Conservation (phyloP, 495 filamentous ascomycete species). For the Parathielavia hyrcaniae region DNA sequence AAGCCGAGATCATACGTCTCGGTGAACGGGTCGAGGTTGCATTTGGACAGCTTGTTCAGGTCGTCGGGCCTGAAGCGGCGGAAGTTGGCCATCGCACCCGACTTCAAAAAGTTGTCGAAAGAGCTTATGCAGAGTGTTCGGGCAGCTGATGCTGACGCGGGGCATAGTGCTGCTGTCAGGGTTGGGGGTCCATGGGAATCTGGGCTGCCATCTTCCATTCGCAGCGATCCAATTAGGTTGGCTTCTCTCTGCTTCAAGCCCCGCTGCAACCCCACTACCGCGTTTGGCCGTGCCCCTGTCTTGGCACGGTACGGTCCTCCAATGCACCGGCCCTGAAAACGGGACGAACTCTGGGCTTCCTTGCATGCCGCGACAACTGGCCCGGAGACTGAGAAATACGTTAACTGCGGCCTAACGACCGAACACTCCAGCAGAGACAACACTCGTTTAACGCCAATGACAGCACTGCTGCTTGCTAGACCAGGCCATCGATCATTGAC, state of each 20-base stretch:
- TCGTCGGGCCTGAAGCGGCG: conserved; percentile 42
- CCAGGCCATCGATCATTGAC: background rate
- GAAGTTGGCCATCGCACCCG: conserved; percentile 41
- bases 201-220: no score
- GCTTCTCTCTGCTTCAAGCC: no score
- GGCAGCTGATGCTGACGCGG: background rate
- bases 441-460: background rate
- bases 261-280: background rate
- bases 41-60: conserved; percentile 58
- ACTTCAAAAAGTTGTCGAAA: background rate
- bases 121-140: background rate
- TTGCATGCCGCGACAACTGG: background rate
- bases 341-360: background rate
- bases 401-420: conserved; percentile 11
- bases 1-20: conserved; percentile 95
- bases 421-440: background rate
- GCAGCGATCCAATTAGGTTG: no score
- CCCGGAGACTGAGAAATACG: background rate
- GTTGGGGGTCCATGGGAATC: no score
- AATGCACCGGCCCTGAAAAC: conserved; percentile 2
- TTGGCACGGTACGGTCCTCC: background rate
- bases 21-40: conserved; percentile 90
- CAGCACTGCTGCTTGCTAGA: background rate
- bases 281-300: no score
- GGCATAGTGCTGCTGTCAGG: background rate